Evolutionary conservation across 2,329 filamentous ascomycete genomes (phyloP).

Genomic region (Hysterium pulicare): DNA sequence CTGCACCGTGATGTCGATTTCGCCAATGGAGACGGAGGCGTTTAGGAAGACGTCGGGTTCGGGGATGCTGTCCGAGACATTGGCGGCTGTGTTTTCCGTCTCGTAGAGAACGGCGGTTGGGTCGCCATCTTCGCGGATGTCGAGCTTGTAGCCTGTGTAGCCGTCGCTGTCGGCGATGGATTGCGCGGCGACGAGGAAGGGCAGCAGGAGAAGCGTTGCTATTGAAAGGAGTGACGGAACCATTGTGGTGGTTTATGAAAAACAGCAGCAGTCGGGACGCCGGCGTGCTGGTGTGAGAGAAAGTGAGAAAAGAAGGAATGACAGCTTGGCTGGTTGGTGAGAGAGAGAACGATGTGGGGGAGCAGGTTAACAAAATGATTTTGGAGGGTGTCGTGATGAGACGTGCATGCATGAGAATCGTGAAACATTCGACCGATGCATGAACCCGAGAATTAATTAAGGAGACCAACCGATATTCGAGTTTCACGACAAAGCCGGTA

Average conservation of each 20-base stretch:
- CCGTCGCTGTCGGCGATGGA: slow-evolving; percentile 39
- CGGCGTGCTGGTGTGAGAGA: too few relatives aligned
- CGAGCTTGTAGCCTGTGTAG: slow-evolving; percentile 56
- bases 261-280: too few relatives aligned
- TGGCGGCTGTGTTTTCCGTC: slow-evolving; percentile 49
- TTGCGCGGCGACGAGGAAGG: slow-evolving; percentile 30
- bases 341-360: too few relatives aligned
- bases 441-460: slow-evolving; percentile 26
- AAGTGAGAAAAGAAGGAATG: too few relatives aligned
- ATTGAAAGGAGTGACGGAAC: slow-evolving; percentile 18
- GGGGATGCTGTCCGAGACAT: slow-evolving; percentile 41
- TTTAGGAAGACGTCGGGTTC: slow-evolving; percentile 61
- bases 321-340: too few relatives aligned
- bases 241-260: neutral
- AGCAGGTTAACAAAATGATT: too few relatives aligned
- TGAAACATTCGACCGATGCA: too few relatives aligned
- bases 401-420: too few relatives aligned
- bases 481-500: slow-evolving; percentile 20
- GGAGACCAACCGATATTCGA: slow-evolving; percentile 18
- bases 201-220: slow-evolving; percentile 30
- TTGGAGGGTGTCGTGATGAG: too few relatives aligned
- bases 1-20: slow-evolving; percentile 57
- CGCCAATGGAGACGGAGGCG: slow-evolving; percentile 55
- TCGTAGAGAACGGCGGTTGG: slow-evolving; percentile 52
- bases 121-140: slow-evolving; percentile 48